Base-by-base conservation (phyloP, 2,329 filamentous ascomycete genomes). In the Colletotrichum higginsianum region DNA sequence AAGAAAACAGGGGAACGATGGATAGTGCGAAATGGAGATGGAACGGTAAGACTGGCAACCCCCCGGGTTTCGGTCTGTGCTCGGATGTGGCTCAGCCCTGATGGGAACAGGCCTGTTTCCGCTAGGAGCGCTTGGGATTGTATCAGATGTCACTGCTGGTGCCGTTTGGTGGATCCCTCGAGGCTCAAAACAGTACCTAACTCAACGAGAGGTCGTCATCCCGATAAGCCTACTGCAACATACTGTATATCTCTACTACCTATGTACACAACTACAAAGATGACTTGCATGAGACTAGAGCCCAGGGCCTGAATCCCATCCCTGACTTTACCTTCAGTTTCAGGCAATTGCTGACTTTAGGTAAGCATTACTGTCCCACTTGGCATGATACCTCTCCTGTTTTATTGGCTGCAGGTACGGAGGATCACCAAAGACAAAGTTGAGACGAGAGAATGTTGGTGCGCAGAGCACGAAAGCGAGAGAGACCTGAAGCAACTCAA, bases 361-460 rank as follows among this genome's bases (percentile, higher is more conserved):
- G 38, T 44, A 52, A 63, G 46, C 53, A 26, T 21, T 38, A 18
- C 18, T 58, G 47, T 12, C 21, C 68, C 68, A 71, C 68, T 47
- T 46, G 16, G 38, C 47, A 53, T 71, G 58, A 65, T 68, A 71
- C 64, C 57, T 65, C 6, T 18, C 62, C 47, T 55, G 56, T 44
- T 57, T n/a, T 46, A n/a, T 44, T n/a, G 40, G 47, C 38, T 47
- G 52, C 50, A 56, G 38, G 61, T 44, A 26, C 38, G 26, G 38
- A 23, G 46, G 30, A 50, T n/a, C 49, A 44, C 4, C 23, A 16
- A 44, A 18, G 18, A 12, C 23, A n/a, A 26, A 35, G 38, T 53
- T 57, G 40, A 56, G 23, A 65, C 9, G 62, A 57, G 62, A 57
- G 21, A 44, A 44, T 23, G 21, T 47, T 26, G 26, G n/a, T 55